Evolutionary conservation across 805 yeast genomes (phyloP).

Genomic region (Yamadazyma phyllophila): DNA sequence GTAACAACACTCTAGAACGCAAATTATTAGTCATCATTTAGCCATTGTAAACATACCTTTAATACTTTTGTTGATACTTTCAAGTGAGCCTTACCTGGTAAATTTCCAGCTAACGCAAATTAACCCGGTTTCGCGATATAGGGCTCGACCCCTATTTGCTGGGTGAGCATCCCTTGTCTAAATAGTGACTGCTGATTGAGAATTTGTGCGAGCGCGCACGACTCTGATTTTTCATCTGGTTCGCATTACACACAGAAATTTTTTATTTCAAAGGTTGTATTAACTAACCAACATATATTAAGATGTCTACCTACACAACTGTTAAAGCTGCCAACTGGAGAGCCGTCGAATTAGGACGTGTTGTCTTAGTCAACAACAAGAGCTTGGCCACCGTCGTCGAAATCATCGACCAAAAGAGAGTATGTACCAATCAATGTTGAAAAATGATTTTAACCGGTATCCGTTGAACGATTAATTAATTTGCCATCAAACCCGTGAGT

Average conservation of each 20-base stretch:
- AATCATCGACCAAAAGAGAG: slow-evolving; percentile 99
- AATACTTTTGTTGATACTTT: no score
- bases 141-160: neutral
- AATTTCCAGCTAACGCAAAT: neutral
- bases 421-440: slow-evolving; percentile 43
- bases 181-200: neutral
- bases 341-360: slow-evolving; percentile 99
- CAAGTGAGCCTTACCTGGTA: no score
- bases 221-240: slow-evolving; percentile 9
- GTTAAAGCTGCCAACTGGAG: slow-evolving; percentile 99
- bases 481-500: neutral
- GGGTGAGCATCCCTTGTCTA: no score
- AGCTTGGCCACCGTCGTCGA: slow-evolving; percentile 97
- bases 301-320: slow-evolving; percentile 46
- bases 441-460: neutral
- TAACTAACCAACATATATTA: slow-evolving; percentile 8
- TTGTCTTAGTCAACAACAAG: slow-evolving; percentile 82
- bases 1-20: slow-evolving; percentile 44
- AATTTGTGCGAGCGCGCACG: slow-evolving; percentile 2
- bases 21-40: slow-evolving; percentile 43
- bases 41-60: neutral
- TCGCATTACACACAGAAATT: slow-evolving; percentile 13
- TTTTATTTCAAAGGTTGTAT: slow-evolving; percentile 12
- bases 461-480: neutral
- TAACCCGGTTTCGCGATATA: neutral